phyloP scores from a whole-genome alignment of 139 green algal genomes.

The Tetraselmis chui region DNA sequence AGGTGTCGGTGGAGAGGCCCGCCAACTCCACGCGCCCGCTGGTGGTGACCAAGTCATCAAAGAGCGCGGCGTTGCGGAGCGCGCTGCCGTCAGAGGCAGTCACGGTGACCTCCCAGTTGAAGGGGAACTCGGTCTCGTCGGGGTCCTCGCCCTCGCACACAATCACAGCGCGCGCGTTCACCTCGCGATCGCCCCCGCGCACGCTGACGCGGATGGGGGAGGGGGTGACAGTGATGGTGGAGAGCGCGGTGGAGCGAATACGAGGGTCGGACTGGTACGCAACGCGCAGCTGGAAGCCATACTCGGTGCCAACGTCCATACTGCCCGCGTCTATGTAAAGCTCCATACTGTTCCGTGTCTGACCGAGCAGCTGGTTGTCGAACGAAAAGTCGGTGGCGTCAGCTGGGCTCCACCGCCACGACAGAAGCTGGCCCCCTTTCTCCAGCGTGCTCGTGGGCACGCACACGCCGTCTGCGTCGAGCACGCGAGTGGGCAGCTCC shows the following conservation, averaged over 20 bases:
- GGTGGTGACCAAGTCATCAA: neutral
- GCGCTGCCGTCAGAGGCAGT: neutral
- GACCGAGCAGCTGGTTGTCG: neutral
- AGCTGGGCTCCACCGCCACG: neutral
- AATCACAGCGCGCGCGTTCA: neutral
- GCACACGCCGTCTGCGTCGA: neutral
- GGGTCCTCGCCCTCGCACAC: neutral
- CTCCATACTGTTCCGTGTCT: neutral
- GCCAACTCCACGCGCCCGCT: neutral
- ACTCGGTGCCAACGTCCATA: neutral
- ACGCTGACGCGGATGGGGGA: neutral
- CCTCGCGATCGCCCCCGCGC: neutral
- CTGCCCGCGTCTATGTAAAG: neutral
- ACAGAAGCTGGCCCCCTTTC: neutral
- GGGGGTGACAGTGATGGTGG: neutral
- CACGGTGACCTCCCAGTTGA: neutral
- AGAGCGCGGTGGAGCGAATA: neutral
- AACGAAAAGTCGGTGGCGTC: neutral
- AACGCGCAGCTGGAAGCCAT: neutral
- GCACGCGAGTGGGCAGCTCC: neutral
- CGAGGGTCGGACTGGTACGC: neutral
- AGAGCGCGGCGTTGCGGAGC: neutral
- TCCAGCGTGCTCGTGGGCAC: neutral
- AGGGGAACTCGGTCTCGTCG: neutral
- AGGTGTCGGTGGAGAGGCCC: neutral